These are phyloP conservation scores for Lichina pygmaea DNA, from an alignment of 495 filamentous ascomycete species.

Conservation along the genomic window DNA sequence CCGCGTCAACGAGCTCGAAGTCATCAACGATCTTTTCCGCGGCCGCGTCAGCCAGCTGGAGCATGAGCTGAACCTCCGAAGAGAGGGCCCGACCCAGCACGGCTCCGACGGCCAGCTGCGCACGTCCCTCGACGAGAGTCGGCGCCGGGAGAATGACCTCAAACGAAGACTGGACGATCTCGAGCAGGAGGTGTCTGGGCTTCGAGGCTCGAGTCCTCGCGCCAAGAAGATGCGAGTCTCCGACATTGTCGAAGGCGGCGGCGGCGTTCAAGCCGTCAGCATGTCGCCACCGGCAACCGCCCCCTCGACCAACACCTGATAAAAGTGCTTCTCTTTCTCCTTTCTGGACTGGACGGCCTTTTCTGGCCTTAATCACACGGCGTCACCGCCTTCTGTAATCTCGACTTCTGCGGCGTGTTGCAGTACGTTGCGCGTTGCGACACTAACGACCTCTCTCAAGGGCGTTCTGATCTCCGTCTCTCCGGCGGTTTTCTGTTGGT, in stretches of 20 bases:
- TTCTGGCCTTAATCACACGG: no score
- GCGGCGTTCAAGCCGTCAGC: not conserved
- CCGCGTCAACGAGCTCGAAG: constrained; percentile 73
- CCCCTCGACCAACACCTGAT: no score
- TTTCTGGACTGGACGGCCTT: no score
- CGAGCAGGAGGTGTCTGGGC: constrained; percentile 31
- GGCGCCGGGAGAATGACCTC: constrained; percentile 53
- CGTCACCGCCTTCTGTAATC: no score
- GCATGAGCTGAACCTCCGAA: constrained; percentile 37
- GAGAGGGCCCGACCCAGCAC: constrained; percentile 19
- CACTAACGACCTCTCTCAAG: no score
- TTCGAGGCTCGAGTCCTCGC: constrained; percentile 3
- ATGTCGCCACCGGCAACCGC: no score
- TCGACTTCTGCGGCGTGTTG: no score
- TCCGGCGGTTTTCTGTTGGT: no score
- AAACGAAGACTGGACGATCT: constrained; percentile 61
- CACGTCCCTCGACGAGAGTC: constrained; percentile 43
- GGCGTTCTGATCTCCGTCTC: no score
- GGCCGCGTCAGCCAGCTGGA: constrained; percentile 75
- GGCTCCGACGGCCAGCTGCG: constrained; percentile 30
- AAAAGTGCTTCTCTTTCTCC: no score
- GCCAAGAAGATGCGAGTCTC: constrained; percentile 14
- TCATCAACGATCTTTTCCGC: constrained; percentile 84
- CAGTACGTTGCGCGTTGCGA: no score
- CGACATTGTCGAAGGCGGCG: constrained; percentile 11